These are phyloP conservation scores for Auricularia auricula-judae DNA, from an alignment of 768 basidiomycete genomes.

Conservation along the genomic window DNA sequence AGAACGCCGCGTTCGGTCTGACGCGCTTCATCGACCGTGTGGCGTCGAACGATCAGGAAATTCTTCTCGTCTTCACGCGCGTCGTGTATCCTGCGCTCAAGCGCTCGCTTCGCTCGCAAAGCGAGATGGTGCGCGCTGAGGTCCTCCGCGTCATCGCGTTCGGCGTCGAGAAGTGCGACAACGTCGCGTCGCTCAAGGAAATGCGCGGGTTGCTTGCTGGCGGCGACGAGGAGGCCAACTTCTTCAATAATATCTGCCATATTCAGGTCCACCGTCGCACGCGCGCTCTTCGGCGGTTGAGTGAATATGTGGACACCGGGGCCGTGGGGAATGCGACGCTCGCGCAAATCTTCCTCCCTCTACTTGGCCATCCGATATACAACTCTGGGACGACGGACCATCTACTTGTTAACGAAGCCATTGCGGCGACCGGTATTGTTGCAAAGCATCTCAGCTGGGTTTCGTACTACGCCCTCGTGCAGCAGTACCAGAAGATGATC, in stretches of 20 bases:
- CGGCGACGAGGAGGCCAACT: slow-evolving; percentile 90
- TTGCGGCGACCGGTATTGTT: slow-evolving; percentile 66
- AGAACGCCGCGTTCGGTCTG: slow-evolving; percentile 64
- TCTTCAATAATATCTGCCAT: slow-evolving; percentile 94
- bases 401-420: slow-evolving; percentile 83
- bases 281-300: slow-evolving; percentile 75
- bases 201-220: slow-evolving; percentile 71
- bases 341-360: slow-evolving; percentile 74
- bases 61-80: slow-evolving; percentile 44
- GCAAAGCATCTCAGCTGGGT: slow-evolving; percentile 73
- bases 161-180: slow-evolving; percentile 53
- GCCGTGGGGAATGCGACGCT: slow-evolving; percentile 58
- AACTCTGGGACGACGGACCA: slow-evolving; percentile 50
- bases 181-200: slow-evolving; percentile 55
- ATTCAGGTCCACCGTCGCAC: slow-evolving; percentile 85
- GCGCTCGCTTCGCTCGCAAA: slow-evolving; percentile 65
- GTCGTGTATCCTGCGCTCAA: slow-evolving; percentile 70
- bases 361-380: slow-evolving; percentile 71
- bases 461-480: slow-evolving; percentile 67
- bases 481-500: slow-evolving; percentile 61
- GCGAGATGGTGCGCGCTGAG: slow-evolving; percentile 81
- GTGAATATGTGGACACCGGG: slow-evolving; percentile 60
- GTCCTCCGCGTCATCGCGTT: slow-evolving; percentile 67
- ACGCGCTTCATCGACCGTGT: slow-evolving; percentile 66
- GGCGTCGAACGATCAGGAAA: slow-evolving; percentile 21